Conservation (phyloP, 805 yeast species). For the Suhomyces sp. region DNA sequence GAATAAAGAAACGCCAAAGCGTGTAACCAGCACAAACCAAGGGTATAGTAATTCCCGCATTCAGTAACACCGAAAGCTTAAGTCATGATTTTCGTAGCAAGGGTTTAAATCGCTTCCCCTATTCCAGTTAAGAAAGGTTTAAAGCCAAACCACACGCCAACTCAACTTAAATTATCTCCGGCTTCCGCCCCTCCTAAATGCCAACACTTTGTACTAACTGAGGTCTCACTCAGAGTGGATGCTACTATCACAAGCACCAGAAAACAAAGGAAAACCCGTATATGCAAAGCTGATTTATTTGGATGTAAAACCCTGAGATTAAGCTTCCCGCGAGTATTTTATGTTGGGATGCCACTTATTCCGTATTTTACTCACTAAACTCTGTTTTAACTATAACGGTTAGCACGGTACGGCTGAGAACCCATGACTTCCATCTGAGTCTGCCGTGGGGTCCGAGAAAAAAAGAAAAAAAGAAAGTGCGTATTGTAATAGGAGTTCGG, state of each 20-base stretch:
- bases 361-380: not conserved
- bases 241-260: not conserved
- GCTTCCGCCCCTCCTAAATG: not conserved
- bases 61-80: not conserved
- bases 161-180: not conserved
- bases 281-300: not conserved
- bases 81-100: not conserved
- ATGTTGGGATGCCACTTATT: not conserved
- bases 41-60: not conserved
- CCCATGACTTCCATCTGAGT: not conserved
- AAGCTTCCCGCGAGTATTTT: not conserved
- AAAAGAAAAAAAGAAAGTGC: not conserved
- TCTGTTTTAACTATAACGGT: not conserved
- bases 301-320: not conserved
- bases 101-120: not conserved
- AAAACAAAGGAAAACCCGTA: not conserved
- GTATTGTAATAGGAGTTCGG: not conserved
- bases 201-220: not conserved
- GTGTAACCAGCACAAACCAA: not conserved
- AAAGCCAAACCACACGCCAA: not conserved
- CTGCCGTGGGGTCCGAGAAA: slow-evolving; percentile 6
- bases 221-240: not conserved
- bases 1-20: not conserved
- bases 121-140: slow-evolving; percentile 1
- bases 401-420: slow-evolving; percentile 4